Base-by-base conservation (phyloP, 345 rosid species). In the Mangifera indica region DNA sequence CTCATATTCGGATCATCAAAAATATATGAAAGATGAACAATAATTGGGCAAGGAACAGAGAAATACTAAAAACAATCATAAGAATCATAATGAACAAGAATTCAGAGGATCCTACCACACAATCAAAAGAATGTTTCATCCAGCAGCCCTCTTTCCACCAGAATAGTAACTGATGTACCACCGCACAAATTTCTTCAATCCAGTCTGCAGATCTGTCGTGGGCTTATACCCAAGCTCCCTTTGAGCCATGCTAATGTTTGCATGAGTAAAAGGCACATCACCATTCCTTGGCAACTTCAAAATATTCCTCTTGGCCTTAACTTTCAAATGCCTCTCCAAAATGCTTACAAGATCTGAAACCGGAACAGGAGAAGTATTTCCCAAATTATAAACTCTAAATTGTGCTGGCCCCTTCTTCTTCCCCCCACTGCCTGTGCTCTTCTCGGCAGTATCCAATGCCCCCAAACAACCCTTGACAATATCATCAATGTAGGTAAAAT, bases 401-500 rank as follows among this genome's bases (percentile, higher is more conserved):
- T 88, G 94, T 15, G 97, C 98, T 0, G 95, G 87, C 10, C 91
- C 85, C 77, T 77, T 90, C 88, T 93, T 93, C 88, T 88, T 93
- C 67, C 97, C 97, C 54, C 95, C 95, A 75, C 84, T 90, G 18
- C 97, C 98, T 0, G 95, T 91, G 80, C 98, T 93, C 86, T 90
- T 93, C 86, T 87, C 83, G 1, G 98, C 94, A 46, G 98, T 93
- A 75, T 91, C 97, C 75, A 93, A 74, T 9, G 98, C 82, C 3
- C 81, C 94, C 71, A 91, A 79, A 72, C 97, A 93, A 11, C 98
- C 98, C 79, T 88, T 92, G 63, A 92, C 98, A 26, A 93, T 90
- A 73, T 93, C 98, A 66, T 93, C 98, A 25, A 93, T 85, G 84
- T 91, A 93, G 58, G 98, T 93, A 62, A 93, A 93, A 78, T 93